These are phyloP conservation scores for Serendipita sp. DNA, from an alignment of 1,284 basidiomycete species.

Conservation along the genomic window DNA sequence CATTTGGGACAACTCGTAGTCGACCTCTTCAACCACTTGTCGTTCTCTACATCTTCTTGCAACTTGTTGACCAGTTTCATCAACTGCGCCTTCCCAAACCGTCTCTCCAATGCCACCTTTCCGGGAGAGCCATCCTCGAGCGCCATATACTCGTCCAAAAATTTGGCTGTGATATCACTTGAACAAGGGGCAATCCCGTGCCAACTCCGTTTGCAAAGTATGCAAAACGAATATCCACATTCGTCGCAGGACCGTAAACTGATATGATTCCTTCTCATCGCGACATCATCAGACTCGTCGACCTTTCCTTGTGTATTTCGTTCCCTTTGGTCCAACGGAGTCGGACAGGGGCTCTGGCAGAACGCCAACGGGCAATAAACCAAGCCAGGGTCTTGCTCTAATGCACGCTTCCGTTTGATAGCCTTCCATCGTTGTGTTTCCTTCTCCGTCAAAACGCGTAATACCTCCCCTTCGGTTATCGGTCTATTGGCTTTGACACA, in stretches of 20 bases:
- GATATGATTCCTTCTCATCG: constrained; percentile 50
- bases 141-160: constrained; percentile 49
- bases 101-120: constrained; percentile 37
- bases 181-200: constrained; percentile 47
- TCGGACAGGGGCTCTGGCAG: constrained; percentile 55
- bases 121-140: constrained; percentile 33
- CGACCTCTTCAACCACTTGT: constrained; percentile 44
- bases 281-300: constrained; percentile 28
- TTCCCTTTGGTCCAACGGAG: constrained; percentile 21
- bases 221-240: constrained; percentile 59
- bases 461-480: constrained; percentile 15
- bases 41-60: constrained; percentile 52
- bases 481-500: constrained; percentile 17
- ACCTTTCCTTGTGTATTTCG: constrained; percentile 3
- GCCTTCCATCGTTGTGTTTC: constrained; percentile 56
- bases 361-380: constrained; percentile 58
- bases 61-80: constrained; percentile 40
- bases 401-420: constrained; percentile 49
- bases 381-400: constrained; percentile 63
- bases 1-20: constrained; percentile 42
- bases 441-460: constrained; percentile 42
- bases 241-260: constrained; percentile 38
- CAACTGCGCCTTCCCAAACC: constrained; percentile 46
- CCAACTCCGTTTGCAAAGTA: constrained; percentile 62
- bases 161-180: constrained; percentile 41